Evolutionary conservation across 805 yeast species (phyloP), one percentile per base, ranked within the genome.

Genomic region (Cyberlindnera japonica): DNA sequence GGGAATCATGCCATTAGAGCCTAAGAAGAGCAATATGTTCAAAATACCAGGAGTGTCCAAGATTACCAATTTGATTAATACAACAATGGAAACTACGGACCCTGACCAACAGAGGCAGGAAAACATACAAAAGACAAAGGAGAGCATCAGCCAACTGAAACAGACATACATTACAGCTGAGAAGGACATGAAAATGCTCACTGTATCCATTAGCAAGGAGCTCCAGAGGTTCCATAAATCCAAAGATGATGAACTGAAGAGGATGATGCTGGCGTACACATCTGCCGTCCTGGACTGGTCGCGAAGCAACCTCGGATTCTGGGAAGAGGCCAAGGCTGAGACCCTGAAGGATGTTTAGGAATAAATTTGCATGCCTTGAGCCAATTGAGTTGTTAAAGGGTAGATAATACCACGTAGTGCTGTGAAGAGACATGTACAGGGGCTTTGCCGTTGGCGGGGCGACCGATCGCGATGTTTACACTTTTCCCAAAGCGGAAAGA

Each of bases 221-320:
- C 56, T 73, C 16, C 60, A 50, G 28, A 58, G 68, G 30, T 81
- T 78, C 54, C 77, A 76, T 45, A 51, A 50, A 26, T 63, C 68
- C 31, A 79, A 76, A 47, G 68, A 75, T 40, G 69, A 68, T 29
- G 74, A 76, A 33, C 68, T 81, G 37, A 69, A 69, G 45, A 65
- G 65, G 35, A 77, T 80, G 48, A 64, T 81, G 41, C 41, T 62
- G 31, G 72, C 77, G 14, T 81, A 79, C 53, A 71, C 79, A 38
- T 61, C 73, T 25, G 74, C 77, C 40, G 71, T 81, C 25, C 61
- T 77, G 22, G 75, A 73, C 40, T 81, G 88, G 88, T 83, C 85
- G 5, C 70, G 68, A 51, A 77, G 78, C 62, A 81, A 81, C 54
- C 60, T 78, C 31, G 84, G 80, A 49, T 68, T 74, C 26, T 81